Conservation (phyloP, 495 filamentous ascomycete genomes). For the Penicillium coffeae region DNA sequence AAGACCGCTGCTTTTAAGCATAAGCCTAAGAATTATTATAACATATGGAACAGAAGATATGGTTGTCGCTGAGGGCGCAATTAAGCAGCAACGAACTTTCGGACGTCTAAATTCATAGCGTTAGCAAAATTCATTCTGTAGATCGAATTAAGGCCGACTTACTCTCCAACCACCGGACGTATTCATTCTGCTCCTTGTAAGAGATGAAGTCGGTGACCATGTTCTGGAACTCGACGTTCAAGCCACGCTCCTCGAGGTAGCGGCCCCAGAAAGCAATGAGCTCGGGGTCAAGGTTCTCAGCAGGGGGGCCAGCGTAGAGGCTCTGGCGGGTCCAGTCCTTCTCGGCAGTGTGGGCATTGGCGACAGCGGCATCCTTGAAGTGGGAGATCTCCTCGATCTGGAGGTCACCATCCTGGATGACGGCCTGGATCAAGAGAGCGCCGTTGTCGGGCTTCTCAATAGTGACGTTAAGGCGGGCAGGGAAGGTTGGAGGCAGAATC, state of each 20-base stretch:
- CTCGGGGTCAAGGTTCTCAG: slow-evolving; percentile 92
- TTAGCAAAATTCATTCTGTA: slow-evolving; percentile 9
- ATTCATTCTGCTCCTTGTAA: slow-evolving; percentile 99
- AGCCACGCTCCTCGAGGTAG: slow-evolving; percentile 90
- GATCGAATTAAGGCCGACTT: slow-evolving; percentile 29
- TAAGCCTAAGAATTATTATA: slow-evolving; percentile 10
- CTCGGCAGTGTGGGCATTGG: slow-evolving; percentile 60
- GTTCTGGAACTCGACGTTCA: slow-evolving; percentile 80
- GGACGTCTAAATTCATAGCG: slow-evolving; percentile 51
- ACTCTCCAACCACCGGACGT: slow-evolving; percentile 83
- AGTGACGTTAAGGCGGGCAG: slow-evolving; percentile 78
- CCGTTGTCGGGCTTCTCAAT: slow-evolving; percentile 81
- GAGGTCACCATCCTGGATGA: slow-evolving; percentile 82
- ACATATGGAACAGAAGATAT: not conserved
- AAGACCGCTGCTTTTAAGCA: not conserved
- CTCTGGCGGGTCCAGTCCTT: slow-evolving; percentile 66
- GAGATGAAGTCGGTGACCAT: slow-evolving; percentile 97
- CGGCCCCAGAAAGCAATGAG: slow-evolving; percentile 87
- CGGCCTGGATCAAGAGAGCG: slow-evolving; percentile 79
- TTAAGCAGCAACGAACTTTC: slow-evolving; percentile 70
- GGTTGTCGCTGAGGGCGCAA: not conserved
- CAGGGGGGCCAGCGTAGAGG: slow-evolving; percentile 87
- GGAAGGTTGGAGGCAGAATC: slow-evolving; percentile 59
- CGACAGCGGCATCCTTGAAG: slow-evolving; percentile 70
- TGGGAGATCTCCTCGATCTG: slow-evolving; percentile 89